Evolutionary conservation across 75 land plant species (phyloP).

Genomic region (Ceratopteris richardii): DNA sequence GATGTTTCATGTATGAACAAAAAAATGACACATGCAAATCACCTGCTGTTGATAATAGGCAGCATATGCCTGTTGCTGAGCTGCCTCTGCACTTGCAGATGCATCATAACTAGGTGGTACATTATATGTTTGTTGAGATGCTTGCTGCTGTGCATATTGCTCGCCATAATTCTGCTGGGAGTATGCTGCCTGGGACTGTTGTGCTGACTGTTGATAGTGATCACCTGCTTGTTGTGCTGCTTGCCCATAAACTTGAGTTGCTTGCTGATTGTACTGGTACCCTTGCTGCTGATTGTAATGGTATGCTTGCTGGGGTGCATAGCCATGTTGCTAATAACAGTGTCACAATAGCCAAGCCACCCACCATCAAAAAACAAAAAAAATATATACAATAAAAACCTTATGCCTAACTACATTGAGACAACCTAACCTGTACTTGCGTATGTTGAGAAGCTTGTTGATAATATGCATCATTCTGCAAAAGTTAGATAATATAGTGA

Average conservation of each 20-base stretch:
- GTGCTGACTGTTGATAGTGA: conserved; percentile 1
- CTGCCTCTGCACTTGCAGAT: background rate
- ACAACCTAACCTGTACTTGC: no score
- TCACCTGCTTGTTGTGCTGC: background rate
- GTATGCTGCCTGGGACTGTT: background rate
- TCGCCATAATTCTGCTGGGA: conserved; percentile 17
- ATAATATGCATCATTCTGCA: background rate
- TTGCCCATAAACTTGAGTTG: background rate
- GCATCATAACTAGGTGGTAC: background rate
- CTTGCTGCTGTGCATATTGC: conserved; percentile 8
- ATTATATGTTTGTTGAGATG: background rate
- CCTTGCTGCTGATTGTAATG: conserved; percentile 16
- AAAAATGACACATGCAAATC: no score
- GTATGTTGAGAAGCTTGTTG: background rate
- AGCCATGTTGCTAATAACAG: conserved; percentile 8
- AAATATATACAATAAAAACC: no score
- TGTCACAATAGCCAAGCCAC: no score
- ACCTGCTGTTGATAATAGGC: conserved; percentile 24
- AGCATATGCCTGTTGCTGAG: conserved; percentile 19
- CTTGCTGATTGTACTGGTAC: conserved; percentile 14
- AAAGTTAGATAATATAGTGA: background rate
- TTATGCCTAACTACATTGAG: no score
- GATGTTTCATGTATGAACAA: no score
- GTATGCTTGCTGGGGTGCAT: conserved; percentile 11
- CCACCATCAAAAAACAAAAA: no score